Conservation (phyloP, 2,329 filamentous ascomycete species). For the Penicillium rolfsii region DNA sequence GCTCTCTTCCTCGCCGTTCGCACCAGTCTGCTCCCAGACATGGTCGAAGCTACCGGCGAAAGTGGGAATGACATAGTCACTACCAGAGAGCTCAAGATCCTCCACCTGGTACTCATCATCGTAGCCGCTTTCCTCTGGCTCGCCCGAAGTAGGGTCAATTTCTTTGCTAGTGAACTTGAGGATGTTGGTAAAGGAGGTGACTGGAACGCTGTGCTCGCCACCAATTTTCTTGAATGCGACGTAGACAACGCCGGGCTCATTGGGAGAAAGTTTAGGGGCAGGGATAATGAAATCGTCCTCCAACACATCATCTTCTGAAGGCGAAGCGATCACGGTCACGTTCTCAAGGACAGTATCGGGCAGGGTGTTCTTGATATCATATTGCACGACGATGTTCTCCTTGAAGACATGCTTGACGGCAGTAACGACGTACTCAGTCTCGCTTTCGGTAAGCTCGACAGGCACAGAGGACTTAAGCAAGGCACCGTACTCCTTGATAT, state of each 20-base stretch:
- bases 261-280: conserved; percentile 76
- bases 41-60: conserved; percentile 96
- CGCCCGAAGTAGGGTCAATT: conserved; percentile 90
- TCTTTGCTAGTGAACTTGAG: conserved; percentile 98
- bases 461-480: conserved; percentile 88
- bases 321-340: conserved; percentile 79
- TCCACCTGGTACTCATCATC: conserved; percentile 98
- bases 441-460: conserved; percentile 91
- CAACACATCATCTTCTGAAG: conserved; percentile 73
- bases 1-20: conserved; percentile 83
- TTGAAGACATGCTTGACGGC: conserved; percentile 98
- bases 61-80: conserved; percentile 90
- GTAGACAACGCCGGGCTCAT: conserved; percentile 91
- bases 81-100: conserved; percentile 85
- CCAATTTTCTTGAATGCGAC: conserved; percentile 87
- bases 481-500: conserved; percentile 84
- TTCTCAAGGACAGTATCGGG: conserved; percentile 88
- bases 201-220: conserved; percentile 75
- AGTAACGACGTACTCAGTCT: conserved; percentile 94
- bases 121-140: conserved; percentile 89
- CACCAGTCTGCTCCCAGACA: conserved; percentile 90
- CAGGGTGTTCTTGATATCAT: conserved; percentile 96
- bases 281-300: conserved; percentile 93
- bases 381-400: conserved; percentile 93
- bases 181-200: conserved; percentile 83